Evolutionary conservation across 441 rosid genomes (phyloP), one percentile per base, ranked within the genome.

Genomic region (Rhodomyrtus psidioides): DNA sequence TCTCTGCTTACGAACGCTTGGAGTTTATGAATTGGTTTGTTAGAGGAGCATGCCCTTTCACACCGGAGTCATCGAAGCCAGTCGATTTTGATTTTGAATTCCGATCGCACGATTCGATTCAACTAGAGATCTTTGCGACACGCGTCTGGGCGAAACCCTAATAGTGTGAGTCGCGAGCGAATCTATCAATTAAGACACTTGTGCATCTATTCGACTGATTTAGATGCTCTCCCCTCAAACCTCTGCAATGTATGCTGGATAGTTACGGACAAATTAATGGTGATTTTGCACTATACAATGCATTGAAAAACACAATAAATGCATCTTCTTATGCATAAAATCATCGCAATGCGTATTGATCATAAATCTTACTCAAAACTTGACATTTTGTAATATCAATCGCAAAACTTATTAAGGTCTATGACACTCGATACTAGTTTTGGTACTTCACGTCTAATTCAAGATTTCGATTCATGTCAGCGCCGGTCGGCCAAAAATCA

Each of bases 91-190:
- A 34, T 34, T 17, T 13, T 65, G 26, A 19, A 34, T 9, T 65
- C 0, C 4, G 46, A 34, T 65, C 0, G 9, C 26, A 4, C 0
- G 1, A 19, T 9, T 34, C 4, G 1, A 65, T 30, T 65, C 6
- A 7, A 19, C 19, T 19, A 34, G 14, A 65, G 39, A 13, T 65
- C 7, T 30, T 0, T 1, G 0, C 13, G 2, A 65, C 5, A 7
- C 1, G 46, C 30, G 13, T 39, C 76, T 0, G 6, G 1, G 13
- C 19, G 27, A 4, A 26, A 56, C 4, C 10, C 6, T 56, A 24
- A 56, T 24, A n/a, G 4, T 14, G 4, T 12, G 59, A 34, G 26
- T 34, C 15, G 0, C 26, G 5, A 65, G 6, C 14, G 14, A 34
- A 65, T 34, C 7, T 65, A 5, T 65, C 12, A 23, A 19, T 34